Evolutionary conservation across 371 early-diverging fungal species (phyloP).

Genomic region (Rhizopus sp.): DNA sequence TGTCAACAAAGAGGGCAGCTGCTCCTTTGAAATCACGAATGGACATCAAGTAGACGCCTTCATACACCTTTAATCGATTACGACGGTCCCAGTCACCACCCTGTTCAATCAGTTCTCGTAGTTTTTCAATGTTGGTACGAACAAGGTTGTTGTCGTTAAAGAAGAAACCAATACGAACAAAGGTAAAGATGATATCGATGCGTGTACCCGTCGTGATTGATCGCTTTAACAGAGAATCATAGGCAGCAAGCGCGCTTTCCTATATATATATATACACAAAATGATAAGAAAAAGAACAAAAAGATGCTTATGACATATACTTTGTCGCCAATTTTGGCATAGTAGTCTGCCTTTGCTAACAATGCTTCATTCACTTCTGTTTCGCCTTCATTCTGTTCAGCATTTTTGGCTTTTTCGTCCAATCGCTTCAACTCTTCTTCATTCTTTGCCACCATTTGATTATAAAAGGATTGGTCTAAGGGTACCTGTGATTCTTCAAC

Average conservation of each 20-base stretch:
- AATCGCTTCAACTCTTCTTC: slow-evolving; percentile 72
- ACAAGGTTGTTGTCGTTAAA: slow-evolving; percentile 81
- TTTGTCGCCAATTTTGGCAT: slow-evolving; percentile 94
- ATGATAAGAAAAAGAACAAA: neutral
- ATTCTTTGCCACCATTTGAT: slow-evolving; percentile 68
- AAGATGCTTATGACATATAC: slow-evolving; percentile 32
- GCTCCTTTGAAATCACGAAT: slow-evolving; percentile 96
- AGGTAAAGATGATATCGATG: slow-evolving; percentile 91
- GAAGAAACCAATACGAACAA: slow-evolving; percentile 95
- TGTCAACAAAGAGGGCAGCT: slow-evolving; percentile 88
- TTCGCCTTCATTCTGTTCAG: slow-evolving; percentile 91
- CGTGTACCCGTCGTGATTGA: slow-evolving; percentile 89
- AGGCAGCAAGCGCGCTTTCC: slow-evolving; percentile 87
- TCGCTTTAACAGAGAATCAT: slow-evolving; percentile 80
- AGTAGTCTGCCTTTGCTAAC: slow-evolving; percentile 89
- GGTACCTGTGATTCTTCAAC: slow-evolving; percentile 66
- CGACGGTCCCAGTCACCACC: slow-evolving; percentile 99
- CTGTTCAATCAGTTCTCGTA: slow-evolving; percentile 88
- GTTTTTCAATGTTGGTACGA: slow-evolving; percentile 81
- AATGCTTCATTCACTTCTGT: slow-evolving; percentile 92
- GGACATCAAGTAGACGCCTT: slow-evolving; percentile 92
- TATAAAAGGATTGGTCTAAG: slow-evolving; percentile 55
- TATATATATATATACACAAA: slow-evolving; percentile 38
- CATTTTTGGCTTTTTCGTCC: slow-evolving; percentile 86
- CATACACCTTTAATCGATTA: slow-evolving; percentile 98